Base-by-base conservation (phyloP, 768 basidiomycete genomes). In the Lepiota brunneoincarnata region DNA sequence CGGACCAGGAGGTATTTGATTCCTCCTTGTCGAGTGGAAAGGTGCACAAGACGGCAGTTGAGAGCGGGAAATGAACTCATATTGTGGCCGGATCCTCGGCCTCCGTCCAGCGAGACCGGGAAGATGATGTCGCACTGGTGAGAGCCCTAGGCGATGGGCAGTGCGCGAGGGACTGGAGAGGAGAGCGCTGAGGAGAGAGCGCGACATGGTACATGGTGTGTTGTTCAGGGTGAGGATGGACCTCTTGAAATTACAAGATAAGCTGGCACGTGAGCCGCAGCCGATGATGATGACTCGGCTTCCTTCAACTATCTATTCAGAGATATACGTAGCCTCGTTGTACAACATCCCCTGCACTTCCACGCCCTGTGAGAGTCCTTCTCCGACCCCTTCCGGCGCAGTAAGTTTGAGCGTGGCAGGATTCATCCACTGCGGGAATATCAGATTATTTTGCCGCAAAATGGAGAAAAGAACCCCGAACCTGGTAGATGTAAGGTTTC, bases 401-500 rank as follows among this genome's bases (percentile, higher is more conserved):
- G 61, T 75, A 41, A 81, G 67, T 15, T 61, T 59, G 39, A 82
- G 58, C 26, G 69, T 81, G 15, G 70, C 65, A 3, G 76, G 76
- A 53, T 81, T 81, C 34, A 67, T 56, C 75, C 76, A 82, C 81
- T 82, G 55, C 9, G 51, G 50, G 52, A 40, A 68, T 68, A 58
- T 58, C 49, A 61, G 50, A 40, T 48, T 20, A 37, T 26, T 10
- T 17, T 14, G n/a, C n/a, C n/a, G n/a, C n/a, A 39, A 72, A 58
- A 14, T 7, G 39, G 12, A 6, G 18, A 40, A 28, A 41, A 46
- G 57, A 49, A 45, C 23, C 37, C 72, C 83, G 51, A 49, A 89
- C 93, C 82, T 95, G 92, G 70, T 96, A 97, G 67, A 96, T 89
- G 68, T 86, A 95, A 0, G 93, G 96, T 69, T 95, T 94, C 18